Evolutionary conservation across 78 protist species (phyloP), one percentile per base, ranked within the genome.

Genomic region (Dictyostelium capitatum): DNA sequence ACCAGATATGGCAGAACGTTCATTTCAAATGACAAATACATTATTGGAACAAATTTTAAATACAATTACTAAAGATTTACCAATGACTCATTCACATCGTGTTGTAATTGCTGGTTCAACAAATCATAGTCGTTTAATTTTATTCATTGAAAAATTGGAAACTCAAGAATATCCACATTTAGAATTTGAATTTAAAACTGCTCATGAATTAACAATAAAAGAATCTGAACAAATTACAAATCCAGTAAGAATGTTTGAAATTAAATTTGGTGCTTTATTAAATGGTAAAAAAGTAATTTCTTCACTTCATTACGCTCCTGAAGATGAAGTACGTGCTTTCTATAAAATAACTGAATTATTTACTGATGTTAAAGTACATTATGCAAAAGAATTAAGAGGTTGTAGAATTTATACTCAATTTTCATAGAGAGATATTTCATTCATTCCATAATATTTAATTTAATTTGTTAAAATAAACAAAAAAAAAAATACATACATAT

Each of bases 191-290:
- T 84, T 74, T 37, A 12, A 9, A 74, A 28, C 57, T 3, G 6
- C n/a, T 6, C 50, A 43, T 4, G 91, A 84, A 19, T 48, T 23
- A 14, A 11, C 4, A n/a, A 20, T 8, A 6, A 3, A 10, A 0
- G 91, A 84, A 25, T 15, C 91, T 1, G 41, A 46, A 17, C 91
- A 84, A 74, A 84, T 84, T 28, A 43, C 23, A 23, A 84, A 84
- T 28, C 91, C 91, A 41, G 91, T 84, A 2, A 5, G 14, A 59
- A 3, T 84, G 65, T 84, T 57, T 25, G n/a, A 30, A 59, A 3
- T 84, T 19, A 43, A n/a, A 73, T n/a, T 74, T 7, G 37, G 30
- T 4, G 7, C 82, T 1, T 17, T 47, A 3, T 20, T 84, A 67
- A 84, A 84, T 74, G 91, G 53, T 5, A 54, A 67, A 3, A 32